Evolutionary conservation across 176 grass and related monocot genomes (phyloP).

Genomic region (Luzula sylvatica): DNA sequence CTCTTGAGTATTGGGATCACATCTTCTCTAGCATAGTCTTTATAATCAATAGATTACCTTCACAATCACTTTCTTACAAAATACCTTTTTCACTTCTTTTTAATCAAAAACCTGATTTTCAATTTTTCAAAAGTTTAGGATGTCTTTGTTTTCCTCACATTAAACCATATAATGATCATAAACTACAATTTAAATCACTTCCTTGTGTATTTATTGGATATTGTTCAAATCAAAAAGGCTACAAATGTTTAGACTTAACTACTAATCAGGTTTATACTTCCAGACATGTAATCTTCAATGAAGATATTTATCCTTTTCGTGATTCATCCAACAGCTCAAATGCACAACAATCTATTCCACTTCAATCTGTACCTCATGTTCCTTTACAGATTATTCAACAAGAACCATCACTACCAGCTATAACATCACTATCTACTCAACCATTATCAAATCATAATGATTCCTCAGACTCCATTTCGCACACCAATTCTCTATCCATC

Average conservation of each 20-base stretch:
- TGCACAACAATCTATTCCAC: not conserved
- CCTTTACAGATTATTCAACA: too few relatives aligned
- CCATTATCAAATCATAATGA: not conserved
- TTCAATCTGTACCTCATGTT: not conserved
- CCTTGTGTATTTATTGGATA: not conserved
- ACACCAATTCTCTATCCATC: not conserved
- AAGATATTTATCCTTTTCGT: not conserved
- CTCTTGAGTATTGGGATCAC: too few relatives aligned
- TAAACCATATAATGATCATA: too few relatives aligned
- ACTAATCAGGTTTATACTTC: not conserved
- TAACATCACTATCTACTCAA: too few relatives aligned
- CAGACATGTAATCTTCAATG: constrained; percentile 2
- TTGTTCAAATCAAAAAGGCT: too few relatives aligned
- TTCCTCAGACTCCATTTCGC: not conserved
- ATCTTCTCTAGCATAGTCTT: too few relatives aligned
- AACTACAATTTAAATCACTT: not conserved
- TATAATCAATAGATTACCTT: not conserved
- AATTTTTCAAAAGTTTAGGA: not conserved
- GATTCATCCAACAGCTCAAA: too few relatives aligned
- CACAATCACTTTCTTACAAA: not conserved
- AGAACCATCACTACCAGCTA: too few relatives aligned
- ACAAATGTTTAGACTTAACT: too few relatives aligned
- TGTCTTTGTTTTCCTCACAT: not conserved
- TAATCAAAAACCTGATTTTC: not conserved
- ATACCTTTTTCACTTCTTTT: not conserved